A percentile compares a stretch with the other conserved stretches of the same genome.
These are phyloP conservation scores for Pulveroboletus sp. DNA, from an alignment of 768 basidiomycete species.

Conservation along the genomic window DNA sequence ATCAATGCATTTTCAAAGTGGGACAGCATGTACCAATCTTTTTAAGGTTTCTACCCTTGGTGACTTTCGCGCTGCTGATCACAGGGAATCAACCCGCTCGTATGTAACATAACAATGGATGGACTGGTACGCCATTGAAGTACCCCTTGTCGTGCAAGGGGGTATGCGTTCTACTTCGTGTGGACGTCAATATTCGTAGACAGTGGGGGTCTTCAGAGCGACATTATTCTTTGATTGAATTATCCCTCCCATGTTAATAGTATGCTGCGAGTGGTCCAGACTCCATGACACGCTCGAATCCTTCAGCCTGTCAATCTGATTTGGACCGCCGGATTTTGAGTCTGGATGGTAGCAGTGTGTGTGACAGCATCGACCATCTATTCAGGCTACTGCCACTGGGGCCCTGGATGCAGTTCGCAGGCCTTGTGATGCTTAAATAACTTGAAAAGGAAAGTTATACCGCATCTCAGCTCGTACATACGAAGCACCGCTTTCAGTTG, in stretches of 20 bases:
- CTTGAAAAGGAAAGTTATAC: constrained; percentile 17
- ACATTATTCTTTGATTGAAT: constrained; percentile 1
- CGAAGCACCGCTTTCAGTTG: constrained; percentile 5
- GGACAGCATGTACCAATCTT: no score
- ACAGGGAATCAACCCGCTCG: neutral
- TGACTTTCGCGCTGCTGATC: neutral
- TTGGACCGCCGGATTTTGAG: no score
- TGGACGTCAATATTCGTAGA: constrained; percentile 8
- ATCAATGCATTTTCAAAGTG: no score
- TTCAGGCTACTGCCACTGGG: no score
- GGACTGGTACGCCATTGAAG: neutral
- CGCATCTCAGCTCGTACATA: neutral
- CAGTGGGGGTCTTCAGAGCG: no score
- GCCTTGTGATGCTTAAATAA: neutral
- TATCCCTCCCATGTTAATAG: neutral
- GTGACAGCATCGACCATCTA: no score
- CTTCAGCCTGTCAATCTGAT: no score
- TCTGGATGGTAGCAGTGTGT: no score
- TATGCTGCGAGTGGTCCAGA: neutral
- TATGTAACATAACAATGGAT: neutral
- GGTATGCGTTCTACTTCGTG: neutral
- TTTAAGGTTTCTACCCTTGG: neutral
- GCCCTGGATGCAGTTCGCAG: neutral
- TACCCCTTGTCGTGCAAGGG: neutral
- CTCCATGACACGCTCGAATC: neutral